Percentiles rank a stretch among this genome's conserved stretches.
phyloP scores from a whole-genome alignment of 768 basidiomycete species.

The Mycena alexandri region DNA sequence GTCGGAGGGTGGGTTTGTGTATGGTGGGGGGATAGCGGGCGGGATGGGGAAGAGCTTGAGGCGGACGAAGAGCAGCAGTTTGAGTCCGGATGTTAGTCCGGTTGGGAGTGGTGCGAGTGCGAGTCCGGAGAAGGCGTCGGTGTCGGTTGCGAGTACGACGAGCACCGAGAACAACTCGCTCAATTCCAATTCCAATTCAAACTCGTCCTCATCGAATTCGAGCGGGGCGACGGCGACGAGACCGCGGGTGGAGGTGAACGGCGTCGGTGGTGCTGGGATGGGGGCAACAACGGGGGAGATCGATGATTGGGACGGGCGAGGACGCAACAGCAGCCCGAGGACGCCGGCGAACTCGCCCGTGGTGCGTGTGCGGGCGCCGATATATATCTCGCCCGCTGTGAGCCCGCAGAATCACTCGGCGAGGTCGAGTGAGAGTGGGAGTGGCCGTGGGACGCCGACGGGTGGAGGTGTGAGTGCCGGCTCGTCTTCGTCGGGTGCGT shows the following conservation, averaged over 20 bases:
- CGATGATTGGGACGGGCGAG: constrained; percentile 37
- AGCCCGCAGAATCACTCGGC: constrained; percentile 5
- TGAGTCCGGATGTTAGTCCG: constrained; percentile 23
- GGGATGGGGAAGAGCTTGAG: constrained; percentile 47
- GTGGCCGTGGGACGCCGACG: constrained; percentile 36
- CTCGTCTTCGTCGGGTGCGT: constrained; percentile 11
- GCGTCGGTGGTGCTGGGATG: constrained; percentile 41
- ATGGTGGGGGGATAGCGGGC: constrained; percentile 31
- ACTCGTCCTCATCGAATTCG: constrained; percentile 29
- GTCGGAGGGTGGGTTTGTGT: constrained; percentile 45
- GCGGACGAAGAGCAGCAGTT: constrained; percentile 40
- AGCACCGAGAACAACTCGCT: constrained; percentile 7
- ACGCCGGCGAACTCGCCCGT: constrained; percentile 77
- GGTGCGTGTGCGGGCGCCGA: constrained; percentile 46
- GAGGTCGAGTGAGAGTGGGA: constrained; percentile 25
- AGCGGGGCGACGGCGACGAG: constrained; percentile 32
- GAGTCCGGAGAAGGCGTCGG: constrained; percentile 58
- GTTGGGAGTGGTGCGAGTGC: constrained; percentile 42
- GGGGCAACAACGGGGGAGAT: not conserved
- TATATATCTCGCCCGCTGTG: constrained; percentile 32
- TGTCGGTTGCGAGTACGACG: constrained; percentile 41
- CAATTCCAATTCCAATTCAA: not conserved
- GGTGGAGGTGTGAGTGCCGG: too few species aligned
- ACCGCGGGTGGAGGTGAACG: constrained; percentile 28
- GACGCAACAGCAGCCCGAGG: constrained; percentile 49